Evolutionary conservation across 2,329 filamentous ascomycete genomes (phyloP), one percentile per base, ranked within the genome.

Genomic region (Venturia effusa): DNA sequence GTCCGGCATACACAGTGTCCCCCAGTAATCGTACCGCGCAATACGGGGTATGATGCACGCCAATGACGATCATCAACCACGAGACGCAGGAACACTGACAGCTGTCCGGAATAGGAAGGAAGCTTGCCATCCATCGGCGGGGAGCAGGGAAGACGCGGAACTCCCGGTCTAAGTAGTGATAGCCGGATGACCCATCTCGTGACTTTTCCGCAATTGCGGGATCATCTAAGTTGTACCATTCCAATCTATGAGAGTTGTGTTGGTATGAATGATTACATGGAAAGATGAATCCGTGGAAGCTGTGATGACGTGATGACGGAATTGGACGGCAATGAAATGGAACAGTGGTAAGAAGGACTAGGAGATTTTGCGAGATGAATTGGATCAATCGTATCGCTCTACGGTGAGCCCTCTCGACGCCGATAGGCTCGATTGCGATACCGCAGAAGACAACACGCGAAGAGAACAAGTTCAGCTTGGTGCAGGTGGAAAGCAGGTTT

Each of bases 371-470:
- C 78, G 80, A 17, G 88, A 88, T 60, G 85, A 92, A 71, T 80
- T 93, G 15, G 92, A 91, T 73, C 82, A 86, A 68, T 84, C 88
- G 45, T 92, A 92, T 70, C 83, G 83, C 0, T 87, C 89, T 0
- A 83, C 88, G 41, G 84, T 94, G 4, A 75, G 83, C 1, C 83
- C 81, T 0, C 81, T 40, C 83, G 90, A 22, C 76, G 77, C n/a
- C 80, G 85, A 17, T 90, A 78, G 78, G 24, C 91, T 85, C 76
- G 92, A 91, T 74, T 79, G 78, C 57, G 81, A 83, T 0, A 81
- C 81, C 0, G 81, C 87, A 83, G 2, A 82, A 89, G 81, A 87
- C 5, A 79, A 83, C 4, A 74, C 83, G 2, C 81, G 89, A 48
- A 80, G 90, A 64, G 78, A 79, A 40, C 77, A 85, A 43, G 81